These are phyloP conservation scores for Mercurialis annua DNA, from an alignment of 345 rosid genomes.

Conservation along the genomic window DNA sequence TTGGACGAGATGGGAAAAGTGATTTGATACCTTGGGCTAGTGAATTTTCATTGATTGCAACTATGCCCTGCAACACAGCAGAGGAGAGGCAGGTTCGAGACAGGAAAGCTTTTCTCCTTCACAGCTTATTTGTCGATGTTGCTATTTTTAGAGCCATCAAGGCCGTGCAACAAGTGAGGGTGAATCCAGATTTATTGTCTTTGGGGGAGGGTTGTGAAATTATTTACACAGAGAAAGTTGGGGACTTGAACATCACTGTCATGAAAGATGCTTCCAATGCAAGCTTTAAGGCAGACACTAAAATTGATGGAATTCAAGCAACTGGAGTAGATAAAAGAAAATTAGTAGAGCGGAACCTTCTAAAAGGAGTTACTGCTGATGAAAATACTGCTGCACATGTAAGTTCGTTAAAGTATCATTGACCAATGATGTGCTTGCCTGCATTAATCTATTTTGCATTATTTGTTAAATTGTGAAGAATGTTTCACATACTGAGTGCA, in stretches of 20 bases:
- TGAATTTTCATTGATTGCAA: slow-evolving; percentile 66
- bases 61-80: slow-evolving; percentile 87
- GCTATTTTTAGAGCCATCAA: slow-evolving; percentile 83
- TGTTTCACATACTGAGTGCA: slow-evolving; percentile 36
- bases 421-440: slow-evolving; percentile 13
- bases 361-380: slow-evolving; percentile 96
- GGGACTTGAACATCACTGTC: slow-evolving; percentile 63
- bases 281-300: slow-evolving; percentile 81
- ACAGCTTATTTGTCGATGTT: slow-evolving; percentile 84
- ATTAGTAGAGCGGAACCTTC: slow-evolving; percentile 69
- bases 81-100: slow-evolving; percentile 95
- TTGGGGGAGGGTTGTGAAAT: slow-evolving; percentile 28
- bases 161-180: slow-evolving; percentile 58
- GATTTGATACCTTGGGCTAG: slow-evolving; percentile 84
- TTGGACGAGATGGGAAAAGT: slow-evolving; percentile 70
- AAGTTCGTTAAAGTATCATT: slow-evolving; percentile 34
- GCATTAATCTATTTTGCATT: slow-evolving; percentile 11
- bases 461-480: slow-evolving; percentile 12
- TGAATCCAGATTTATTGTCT: slow-evolving; percentile 32
- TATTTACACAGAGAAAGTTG: slow-evolving; percentile 56
- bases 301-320: slow-evolving; percentile 81
- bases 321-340: slow-evolving; percentile 54
- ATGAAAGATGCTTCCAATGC: slow-evolving; percentile 65
- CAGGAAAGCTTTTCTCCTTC: slow-evolving; percentile 93
- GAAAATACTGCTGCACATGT: slow-evolving; percentile 97